A percentile compares a stretch with the other conserved stretches of the same genome.
These are phyloP conservation scores for Backusella sp. DNA, from an alignment of 192 early-diverging fungal species.

Conservation along the genomic window DNA sequence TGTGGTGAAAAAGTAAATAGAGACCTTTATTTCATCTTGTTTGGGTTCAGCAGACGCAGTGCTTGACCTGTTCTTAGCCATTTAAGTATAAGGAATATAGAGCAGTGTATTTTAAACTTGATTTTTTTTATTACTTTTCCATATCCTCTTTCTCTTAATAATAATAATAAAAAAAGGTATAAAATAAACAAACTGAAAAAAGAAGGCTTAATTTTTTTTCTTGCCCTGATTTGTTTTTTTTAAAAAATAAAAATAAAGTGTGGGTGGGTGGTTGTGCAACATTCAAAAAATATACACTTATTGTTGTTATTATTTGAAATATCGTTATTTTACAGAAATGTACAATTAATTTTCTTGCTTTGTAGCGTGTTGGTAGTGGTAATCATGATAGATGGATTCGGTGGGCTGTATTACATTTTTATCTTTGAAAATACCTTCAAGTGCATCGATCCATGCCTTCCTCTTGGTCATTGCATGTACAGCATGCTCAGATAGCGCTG, in stretches of 20 bases:
- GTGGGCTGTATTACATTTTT: conserved; percentile 44
- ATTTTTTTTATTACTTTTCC: not conserved
- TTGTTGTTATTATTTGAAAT: not conserved
- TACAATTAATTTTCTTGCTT: not conserved
- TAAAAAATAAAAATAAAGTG: not conserved
- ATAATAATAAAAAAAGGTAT: not conserved
- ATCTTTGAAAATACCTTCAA: conserved; percentile 51
- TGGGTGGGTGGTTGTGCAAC: not conserved
- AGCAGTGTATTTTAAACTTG: not conserved
- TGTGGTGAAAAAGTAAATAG: not conserved
- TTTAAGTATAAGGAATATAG: not conserved
- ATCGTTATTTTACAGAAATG: conserved; percentile 4
- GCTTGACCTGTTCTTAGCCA: not conserved
- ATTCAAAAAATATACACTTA: not conserved
- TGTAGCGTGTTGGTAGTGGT: not conserved
- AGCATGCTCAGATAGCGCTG: conserved; percentile 62
- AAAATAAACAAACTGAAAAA: not conserved
- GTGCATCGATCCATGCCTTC: conserved; percentile 58
- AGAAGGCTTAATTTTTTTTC: not conserved
- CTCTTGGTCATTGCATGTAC: conserved; percentile 65
- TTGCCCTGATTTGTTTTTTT: not conserved
- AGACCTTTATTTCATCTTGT: conserved; percentile 3
- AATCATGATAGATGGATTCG: conserved; percentile 40
- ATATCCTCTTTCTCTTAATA: not conserved
- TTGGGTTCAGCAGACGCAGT: not conserved